Evolutionary conservation across 1,139 yeast species (phyloP).

Genomic region (Candida tunisiensis): DNA sequence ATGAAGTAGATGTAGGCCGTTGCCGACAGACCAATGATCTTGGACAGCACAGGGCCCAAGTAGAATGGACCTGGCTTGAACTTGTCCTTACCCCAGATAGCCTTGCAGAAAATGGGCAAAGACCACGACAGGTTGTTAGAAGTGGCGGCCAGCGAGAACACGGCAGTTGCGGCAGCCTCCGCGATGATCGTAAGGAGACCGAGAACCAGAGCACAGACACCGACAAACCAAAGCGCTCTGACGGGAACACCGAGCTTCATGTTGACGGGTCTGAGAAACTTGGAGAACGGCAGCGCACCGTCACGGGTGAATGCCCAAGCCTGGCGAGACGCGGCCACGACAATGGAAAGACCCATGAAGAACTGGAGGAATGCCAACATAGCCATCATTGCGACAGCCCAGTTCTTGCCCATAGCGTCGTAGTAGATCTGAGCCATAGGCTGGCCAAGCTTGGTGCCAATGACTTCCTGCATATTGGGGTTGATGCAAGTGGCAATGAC

Average conservation of each 20-base stretch:
- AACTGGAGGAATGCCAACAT: constrained; percentile 16
- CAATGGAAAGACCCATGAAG: constrained; percentile 48
- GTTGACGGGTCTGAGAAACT: constrained; percentile 20
- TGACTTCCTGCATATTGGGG: constrained; percentile 23
- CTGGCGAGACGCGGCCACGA: constrained; percentile 76
- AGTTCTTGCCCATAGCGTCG: constrained; percentile 48
- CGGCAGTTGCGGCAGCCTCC: constrained; percentile 37
- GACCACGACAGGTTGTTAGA: constrained; percentile 44
- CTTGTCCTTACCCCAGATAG: constrained; percentile 21
- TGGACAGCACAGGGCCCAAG: constrained; percentile 26
- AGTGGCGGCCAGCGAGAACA: constrained; percentile 37
- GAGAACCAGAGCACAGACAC: constrained; percentile 26
- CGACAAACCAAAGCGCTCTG: constrained; percentile 37
- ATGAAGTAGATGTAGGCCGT: constrained; percentile 5
- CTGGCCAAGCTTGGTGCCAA: constrained; percentile 36
- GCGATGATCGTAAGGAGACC: constrained; percentile 43
- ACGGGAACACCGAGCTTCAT: constrained; percentile 35
- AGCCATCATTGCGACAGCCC: constrained; percentile 30
- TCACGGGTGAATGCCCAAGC: constrained; percentile 83
- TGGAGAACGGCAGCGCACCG: constrained; percentile 60
- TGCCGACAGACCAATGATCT: constrained; percentile 4
- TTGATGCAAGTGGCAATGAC: constrained; percentile 7
- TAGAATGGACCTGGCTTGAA: constrained; percentile 51
- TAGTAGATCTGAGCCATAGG: constrained; percentile 43
- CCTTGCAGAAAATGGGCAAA: constrained; percentile 32